A percentile compares a stretch with the other conserved stretches of the same genome.
These are phyloP conservation scores for Sideroxylon spinosum DNA, from an alignment of 179 eudicot species.

Conservation along the genomic window DNA sequence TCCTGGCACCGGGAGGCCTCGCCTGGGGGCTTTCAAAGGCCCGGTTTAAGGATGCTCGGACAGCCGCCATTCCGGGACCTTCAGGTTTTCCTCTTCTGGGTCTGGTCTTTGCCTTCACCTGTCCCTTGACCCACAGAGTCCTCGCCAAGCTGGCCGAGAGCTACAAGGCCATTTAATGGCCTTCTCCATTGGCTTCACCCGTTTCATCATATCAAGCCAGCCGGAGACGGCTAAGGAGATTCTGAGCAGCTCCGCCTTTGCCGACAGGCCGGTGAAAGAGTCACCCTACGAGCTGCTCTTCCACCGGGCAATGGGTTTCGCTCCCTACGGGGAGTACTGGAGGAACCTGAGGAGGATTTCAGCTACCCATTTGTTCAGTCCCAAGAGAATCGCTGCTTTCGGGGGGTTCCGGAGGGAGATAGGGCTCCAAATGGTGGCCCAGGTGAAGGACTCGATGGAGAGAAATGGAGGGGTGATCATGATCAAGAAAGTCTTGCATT, in stretches of 20 bases:
- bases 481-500: no score
- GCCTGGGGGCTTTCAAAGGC: conserved; percentile 25
- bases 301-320: conserved; percentile 84
- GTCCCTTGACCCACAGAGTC: no score
- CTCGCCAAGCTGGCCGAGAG: no score
- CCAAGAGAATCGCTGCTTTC: conserved; percentile 31
- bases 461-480: conserved; percentile 13
- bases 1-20: conserved; percentile 49
- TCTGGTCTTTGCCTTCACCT: no score
- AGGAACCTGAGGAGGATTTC: conserved; percentile 64
- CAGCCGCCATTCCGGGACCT: no score
- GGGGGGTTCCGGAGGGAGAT: conserved; percentile 35
- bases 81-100: no score
- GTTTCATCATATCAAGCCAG: conserved; percentile 47
- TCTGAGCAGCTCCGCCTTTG: conserved; percentile 52
- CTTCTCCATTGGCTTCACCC: conserved; percentile 69
- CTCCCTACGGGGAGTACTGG: conserved; percentile 83
- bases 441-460: conserved; percentile 26
- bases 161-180: conserved; percentile 17
- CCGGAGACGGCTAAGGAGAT: conserved; percentile 67
- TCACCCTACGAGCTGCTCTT: conserved; percentile 23
- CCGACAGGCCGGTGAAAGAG: conserved; percentile 78
- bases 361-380: conserved; percentile 53
- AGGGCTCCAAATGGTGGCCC: conserved; percentile 32
- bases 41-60: no score